These are phyloP conservation scores for Xylaria sp. DNA, from an alignment of 2,329 filamentous ascomycete genomes.

Conservation along the genomic window DNA sequence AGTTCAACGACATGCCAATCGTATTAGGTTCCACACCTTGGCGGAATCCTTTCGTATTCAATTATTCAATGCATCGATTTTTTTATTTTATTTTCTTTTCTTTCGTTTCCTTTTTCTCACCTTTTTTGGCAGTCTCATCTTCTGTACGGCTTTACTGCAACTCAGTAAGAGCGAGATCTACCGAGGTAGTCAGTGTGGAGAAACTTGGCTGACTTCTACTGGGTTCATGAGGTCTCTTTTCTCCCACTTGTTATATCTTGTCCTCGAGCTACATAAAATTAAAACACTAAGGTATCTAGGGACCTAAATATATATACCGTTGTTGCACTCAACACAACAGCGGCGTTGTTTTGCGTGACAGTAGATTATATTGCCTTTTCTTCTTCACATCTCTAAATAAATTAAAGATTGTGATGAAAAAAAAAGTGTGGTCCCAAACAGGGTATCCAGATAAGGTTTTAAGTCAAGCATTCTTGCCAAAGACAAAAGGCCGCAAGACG, in stretches of 20 bases:
- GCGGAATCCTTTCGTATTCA: slow-evolving; percentile 1
- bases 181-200: too few relatives aligned
- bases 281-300: too few relatives aligned
- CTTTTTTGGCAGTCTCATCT: neutral
- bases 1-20: neutral
- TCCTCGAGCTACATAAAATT: too few relatives aligned
- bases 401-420: slow-evolving; percentile 32
- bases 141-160: too few relatives aligned
- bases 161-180: too few relatives aligned
- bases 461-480: slow-evolving; percentile 25
- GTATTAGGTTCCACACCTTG: neutral
- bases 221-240: too few relatives aligned
- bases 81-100: neutral
- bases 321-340: too few relatives aligned
- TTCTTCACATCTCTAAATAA: slow-evolving; percentile 26
- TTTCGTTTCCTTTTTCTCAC: neutral
- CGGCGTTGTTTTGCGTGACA: too few relatives aligned
- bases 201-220: too few relatives aligned
- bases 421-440: slow-evolving; percentile 11
- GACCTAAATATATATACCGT: too few relatives aligned
- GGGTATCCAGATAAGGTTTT: neutral
- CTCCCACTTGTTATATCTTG: too few relatives aligned
- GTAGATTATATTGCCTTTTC: neutral
- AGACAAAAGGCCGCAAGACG: slow-evolving; percentile 28
- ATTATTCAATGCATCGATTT: too few relatives aligned